Conservation (phyloP, 768 basidiomycete genomes). For the Suillus subluteus region DNA sequence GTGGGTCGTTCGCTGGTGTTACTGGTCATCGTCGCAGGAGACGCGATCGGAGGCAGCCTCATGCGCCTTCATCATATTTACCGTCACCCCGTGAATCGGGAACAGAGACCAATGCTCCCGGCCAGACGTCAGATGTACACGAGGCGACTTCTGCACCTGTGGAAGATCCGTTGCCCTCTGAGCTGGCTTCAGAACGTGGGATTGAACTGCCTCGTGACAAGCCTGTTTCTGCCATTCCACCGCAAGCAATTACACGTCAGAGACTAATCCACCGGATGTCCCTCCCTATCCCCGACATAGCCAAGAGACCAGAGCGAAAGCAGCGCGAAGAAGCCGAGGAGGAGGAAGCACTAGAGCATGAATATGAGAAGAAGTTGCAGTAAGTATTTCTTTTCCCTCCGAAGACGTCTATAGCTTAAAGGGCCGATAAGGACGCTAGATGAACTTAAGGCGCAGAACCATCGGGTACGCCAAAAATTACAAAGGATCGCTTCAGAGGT, state of each 20-base stretch:
- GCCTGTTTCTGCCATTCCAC: background rate
- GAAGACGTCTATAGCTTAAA: constrained; percentile 5
- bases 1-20: constrained; percentile 27
- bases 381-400: constrained; percentile 14
- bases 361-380: constrained; percentile 53
- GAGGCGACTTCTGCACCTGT: constrained; percentile 10
- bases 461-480: constrained; percentile 67
- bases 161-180: constrained; percentile 11
- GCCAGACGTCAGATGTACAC: constrained; percentile 14
- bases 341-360: constrained; percentile 50
- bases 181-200: constrained; percentile 16
- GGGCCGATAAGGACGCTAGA: constrained; percentile 55
- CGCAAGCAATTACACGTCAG: constrained; percentile 1
- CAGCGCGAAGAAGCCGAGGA: constrained; percentile 49
- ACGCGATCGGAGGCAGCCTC: constrained; percentile 24
- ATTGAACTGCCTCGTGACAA: constrained; percentile 3
- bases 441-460: constrained; percentile 62
- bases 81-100: constrained; percentile 19
- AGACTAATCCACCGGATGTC: constrained; percentile 35
- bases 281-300: constrained; percentile 26
- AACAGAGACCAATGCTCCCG: constrained; percentile 16
- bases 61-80: constrained; percentile 30
- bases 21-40: constrained; percentile 8
- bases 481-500: constrained; percentile 65
- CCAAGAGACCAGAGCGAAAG: constrained; percentile 14